These are phyloP conservation scores for Stygiomarasmius scandens DNA, from an alignment of 1,284 basidiomycete species.

Conservation along the genomic window DNA sequence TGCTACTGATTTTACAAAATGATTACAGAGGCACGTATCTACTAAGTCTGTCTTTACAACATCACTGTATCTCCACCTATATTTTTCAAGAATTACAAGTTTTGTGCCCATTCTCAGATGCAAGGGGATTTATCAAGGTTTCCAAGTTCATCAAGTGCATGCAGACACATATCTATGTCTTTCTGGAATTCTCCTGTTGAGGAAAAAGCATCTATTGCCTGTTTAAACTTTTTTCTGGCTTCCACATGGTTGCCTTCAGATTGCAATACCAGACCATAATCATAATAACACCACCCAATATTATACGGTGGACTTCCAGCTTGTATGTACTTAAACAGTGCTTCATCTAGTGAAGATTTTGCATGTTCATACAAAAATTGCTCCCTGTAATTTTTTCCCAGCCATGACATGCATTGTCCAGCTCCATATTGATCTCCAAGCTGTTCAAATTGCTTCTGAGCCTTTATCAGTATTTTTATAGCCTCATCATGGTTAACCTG, in stretches of 20 bases:
- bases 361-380: not conserved
- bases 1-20: too few species aligned
- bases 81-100: too few species aligned
- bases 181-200: too few species aligned
- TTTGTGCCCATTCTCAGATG: too few species aligned
- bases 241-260: not conserved
- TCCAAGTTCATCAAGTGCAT: too few species aligned
- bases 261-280: not conserved
- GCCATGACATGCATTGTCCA: not conserved
- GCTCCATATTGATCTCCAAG: not conserved
- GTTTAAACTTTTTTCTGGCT: not conserved
- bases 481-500: constrained; percentile 10
- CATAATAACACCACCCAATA: not conserved
- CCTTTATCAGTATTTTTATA: not conserved
- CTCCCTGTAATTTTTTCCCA: not conserved
- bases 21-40: too few species aligned
- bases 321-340: not conserved
- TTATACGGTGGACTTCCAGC: not conserved
- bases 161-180: too few species aligned
- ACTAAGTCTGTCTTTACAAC: too few species aligned
- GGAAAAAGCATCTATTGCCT: not conserved
- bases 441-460: constrained; percentile 7
- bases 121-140: too few species aligned
- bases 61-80: too few species aligned
- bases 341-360: not conserved